Base-by-base conservation (phyloP, 2,329 filamentous ascomycete species). In the Calonectria pauciramosa region DNA sequence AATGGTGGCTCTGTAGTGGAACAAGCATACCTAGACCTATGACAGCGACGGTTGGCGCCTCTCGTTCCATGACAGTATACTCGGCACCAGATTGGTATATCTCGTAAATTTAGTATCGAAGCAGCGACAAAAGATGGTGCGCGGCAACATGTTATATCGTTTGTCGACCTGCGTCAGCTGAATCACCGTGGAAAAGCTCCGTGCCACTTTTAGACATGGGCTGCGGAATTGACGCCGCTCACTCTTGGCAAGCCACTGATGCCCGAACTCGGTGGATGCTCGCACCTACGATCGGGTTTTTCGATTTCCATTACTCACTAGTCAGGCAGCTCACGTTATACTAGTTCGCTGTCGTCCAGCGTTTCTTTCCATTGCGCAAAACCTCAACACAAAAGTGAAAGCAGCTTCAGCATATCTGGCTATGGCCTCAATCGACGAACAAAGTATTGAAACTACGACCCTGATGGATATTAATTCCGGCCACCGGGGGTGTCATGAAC, bases 1-100 rank as follows among this genome's bases (percentile, higher is more conserved):
- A 34, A 32, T 28, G 6, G 28, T 13, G 38, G 32, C 34, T 2
- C 36, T 13, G 8, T 1, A 23, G 20, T 38, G 32, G 18, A 13
- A 32, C 3, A 20, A 8, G 47, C 75, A 36, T 72, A 83, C 82
- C 82, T 8, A 83, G 71, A 14, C 82, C 82, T 67, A 84, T 73
- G 20, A 84, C 76, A 38, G 82, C 82, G n/a, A 83, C 77, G 5
- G 59, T 79, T 68, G 63, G 60, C 28, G 72, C 44, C 36, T 78
- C 69, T 18, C 65, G 51, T 47, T 71, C 68, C 78, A 80, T 74
- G 16, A 30, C 51, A 4, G n/a, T 13, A 44, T 63, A 11, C 14
- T 28, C 23, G 38, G 9, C 2, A 20, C 36, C 36, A 34, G 11
- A 2, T 16, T 30, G 1, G 23, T 9, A 4, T 28, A 18, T 28